Base-by-base conservation (phyloP, 441 rosid species). In the Biscutella laevigata region DNA sequence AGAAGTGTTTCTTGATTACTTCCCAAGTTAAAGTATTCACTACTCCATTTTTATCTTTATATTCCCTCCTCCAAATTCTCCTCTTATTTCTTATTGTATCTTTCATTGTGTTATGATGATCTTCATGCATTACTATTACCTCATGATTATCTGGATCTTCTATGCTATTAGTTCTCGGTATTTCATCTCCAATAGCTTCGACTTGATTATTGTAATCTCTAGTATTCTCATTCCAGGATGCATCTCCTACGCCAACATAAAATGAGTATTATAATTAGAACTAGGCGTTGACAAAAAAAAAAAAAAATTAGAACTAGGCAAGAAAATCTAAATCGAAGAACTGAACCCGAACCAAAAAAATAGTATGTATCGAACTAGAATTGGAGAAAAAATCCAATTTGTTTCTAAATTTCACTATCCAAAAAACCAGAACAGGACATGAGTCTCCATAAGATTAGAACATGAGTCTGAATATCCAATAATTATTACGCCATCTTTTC, bases 1-100 rank as follows among this genome's bases (percentile, higher is more conserved):
- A 75, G 30, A 75, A 88, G 45, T 77, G 76, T 51, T 55, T 28
- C 4, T 67, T 69, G 3, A 83, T 54, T 2, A 20, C 25, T 16
- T 76, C 63, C 36, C 72, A 63, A 0, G 83, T 38, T 21, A 80
- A 35, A 9, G 8, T 35, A 24, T 57, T 57, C 17, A 37, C 13
- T 37, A 28, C 49, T 33, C 66, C 5, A 66, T 66, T 52, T 47
- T n/a, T n/a, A n/a, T 59, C 56, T 26, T 22, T 37, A 19, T 9
- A 3, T 37, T 30, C 38, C 33, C n/a, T n/a, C n/a, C n/a, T n/a
- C n/a, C n/a, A n/a, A n/a, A n/a, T n/a, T n/a, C n/a, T n/a, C n/a
- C 25, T 58, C 13, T 51, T 51, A 8, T 28, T 12, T 12, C 14
- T 58, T 51, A 3, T 8, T 29, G 11, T 36, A 49, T 58, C 55